Conservation (phyloP, 2,329 filamentous ascomycete species). For the Orbilia javanica region DNA sequence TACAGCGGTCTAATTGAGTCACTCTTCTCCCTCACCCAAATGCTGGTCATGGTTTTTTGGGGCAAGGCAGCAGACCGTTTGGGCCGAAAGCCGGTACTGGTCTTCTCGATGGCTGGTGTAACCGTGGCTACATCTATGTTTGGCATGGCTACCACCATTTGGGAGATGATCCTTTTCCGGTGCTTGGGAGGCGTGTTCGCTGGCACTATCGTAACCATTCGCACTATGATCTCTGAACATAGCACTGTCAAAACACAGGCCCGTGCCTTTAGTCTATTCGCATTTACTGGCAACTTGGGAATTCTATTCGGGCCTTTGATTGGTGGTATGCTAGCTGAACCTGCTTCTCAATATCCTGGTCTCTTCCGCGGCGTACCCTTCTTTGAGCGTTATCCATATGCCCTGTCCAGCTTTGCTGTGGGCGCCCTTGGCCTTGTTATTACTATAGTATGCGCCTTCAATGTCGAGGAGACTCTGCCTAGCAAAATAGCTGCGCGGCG, state of each 20-base stretch:
- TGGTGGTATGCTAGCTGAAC: constrained; percentile 77
- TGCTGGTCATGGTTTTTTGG: constrained; percentile 82
- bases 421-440: constrained; percentile 70
- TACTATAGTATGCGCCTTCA: constrained; percentile 70
- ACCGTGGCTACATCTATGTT: constrained; percentile 74
- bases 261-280: constrained; percentile 80
- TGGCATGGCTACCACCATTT: constrained; percentile 75
- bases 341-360: constrained; percentile 73
- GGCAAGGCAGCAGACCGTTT: constrained; percentile 76
- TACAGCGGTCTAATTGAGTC: constrained; percentile 82
- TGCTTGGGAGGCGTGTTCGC: constrained; percentile 80
- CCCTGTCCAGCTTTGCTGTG: constrained; percentile 73
- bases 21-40: constrained; percentile 80
- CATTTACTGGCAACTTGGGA: constrained; percentile 79
- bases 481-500: constrained; percentile 29
- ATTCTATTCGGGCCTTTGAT: constrained; percentile 79
- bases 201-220: constrained; percentile 79
- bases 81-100: constrained; percentile 79
- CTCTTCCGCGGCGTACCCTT: constrained; percentile 72
- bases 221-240: constrained; percentile 82
- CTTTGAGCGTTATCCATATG: constrained; percentile 76
- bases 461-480: constrained; percentile 72
- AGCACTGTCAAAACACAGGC: constrained; percentile 79
- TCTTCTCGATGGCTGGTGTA: constrained; percentile 76
- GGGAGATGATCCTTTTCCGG: constrained; percentile 80